Conservation (phyloP, 805 yeast species). For the Saturnispora serradocipensis region DNA sequence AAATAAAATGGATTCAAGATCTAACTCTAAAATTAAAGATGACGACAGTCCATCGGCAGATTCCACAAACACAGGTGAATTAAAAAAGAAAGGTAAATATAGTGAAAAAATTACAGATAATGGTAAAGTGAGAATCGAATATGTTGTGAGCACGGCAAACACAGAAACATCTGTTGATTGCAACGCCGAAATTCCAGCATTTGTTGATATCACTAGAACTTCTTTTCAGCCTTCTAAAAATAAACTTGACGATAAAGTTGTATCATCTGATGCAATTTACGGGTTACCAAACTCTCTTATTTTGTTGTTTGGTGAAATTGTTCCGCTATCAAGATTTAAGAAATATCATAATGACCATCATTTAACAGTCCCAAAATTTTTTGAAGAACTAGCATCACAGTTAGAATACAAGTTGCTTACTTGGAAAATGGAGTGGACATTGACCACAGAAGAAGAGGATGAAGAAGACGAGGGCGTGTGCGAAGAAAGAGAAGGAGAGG, state of each 20-base stretch:
- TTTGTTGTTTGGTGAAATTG: constrained; percentile 62
- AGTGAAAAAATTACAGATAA: constrained; percentile 35
- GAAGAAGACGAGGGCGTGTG: not conserved
- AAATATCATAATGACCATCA: constrained; percentile 37
- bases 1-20: not conserved
- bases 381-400: constrained; percentile 26
- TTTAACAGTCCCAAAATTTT: constrained; percentile 27
- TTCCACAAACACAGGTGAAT: not conserved
- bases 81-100: constrained; percentile 26
- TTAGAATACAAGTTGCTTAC: constrained; percentile 43
- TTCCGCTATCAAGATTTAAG: constrained; percentile 54
- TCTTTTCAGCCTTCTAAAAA: constrained; percentile 31
- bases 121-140: constrained; percentile 42
- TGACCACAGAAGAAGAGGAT: constrained; percentile 27
- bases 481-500: not conserved
- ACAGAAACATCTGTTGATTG: constrained; percentile 6
- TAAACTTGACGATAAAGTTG: constrained; percentile 44
- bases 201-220: constrained; percentile 35
- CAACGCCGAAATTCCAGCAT: constrained; percentile 27
- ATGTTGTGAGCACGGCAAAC: constrained; percentile 26
- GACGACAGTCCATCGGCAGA: constrained; percentile 3
- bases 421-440: constrained; percentile 75
- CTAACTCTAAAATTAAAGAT: constrained; percentile 6
- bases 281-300: constrained; percentile 80
- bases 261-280: constrained; percentile 72